These are phyloP conservation scores for Trichoderma oligosporum DNA, from an alignment of 2,329 filamentous ascomycete species.

Conservation along the genomic window DNA sequence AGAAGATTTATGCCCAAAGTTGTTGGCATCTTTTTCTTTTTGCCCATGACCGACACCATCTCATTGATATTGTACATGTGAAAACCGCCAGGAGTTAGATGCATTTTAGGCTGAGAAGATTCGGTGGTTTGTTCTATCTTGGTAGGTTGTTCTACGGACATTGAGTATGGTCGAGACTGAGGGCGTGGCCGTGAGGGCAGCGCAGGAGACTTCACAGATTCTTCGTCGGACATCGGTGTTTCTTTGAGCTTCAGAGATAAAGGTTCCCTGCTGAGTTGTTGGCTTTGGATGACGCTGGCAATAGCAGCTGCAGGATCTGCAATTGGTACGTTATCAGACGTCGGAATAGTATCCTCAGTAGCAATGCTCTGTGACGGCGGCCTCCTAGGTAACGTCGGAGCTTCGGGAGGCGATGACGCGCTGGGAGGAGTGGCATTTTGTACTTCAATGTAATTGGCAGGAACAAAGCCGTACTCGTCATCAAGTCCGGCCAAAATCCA, in stretches of 20 bases:
- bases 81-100: constrained; percentile 70
- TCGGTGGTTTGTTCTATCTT: constrained; percentile 36
- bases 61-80: constrained; percentile 97
- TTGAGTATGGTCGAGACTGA: constrained; percentile 7
- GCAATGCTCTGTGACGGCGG: constrained; percentile 35
- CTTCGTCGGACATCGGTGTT: constrained; percentile 30
- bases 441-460: constrained; percentile 91
- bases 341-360: not conserved
- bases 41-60: constrained; percentile 95
- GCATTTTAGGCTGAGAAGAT: constrained; percentile 37
- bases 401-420: constrained; percentile 34
- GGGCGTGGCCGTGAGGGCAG: constrained; percentile 37
- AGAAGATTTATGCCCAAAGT: constrained; percentile 89
- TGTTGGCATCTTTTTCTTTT: constrained; percentile 98
- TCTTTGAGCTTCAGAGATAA: constrained; percentile 27
- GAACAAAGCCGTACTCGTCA: constrained; percentile 88
- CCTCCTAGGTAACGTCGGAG: constrained; percentile 45
- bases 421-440: constrained; percentile 45
- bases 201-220: constrained; percentile 35
- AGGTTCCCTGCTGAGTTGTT: constrained; percentile 31
- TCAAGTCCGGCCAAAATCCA: constrained; percentile 90
- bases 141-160: constrained; percentile 23
- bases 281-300: constrained; percentile 53
- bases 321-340: constrained; percentile 36
- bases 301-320: constrained; percentile 52